Conservation (phyloP, 2,329 filamentous ascomycete genomes). For the Alternaria gansuensis region DNA sequence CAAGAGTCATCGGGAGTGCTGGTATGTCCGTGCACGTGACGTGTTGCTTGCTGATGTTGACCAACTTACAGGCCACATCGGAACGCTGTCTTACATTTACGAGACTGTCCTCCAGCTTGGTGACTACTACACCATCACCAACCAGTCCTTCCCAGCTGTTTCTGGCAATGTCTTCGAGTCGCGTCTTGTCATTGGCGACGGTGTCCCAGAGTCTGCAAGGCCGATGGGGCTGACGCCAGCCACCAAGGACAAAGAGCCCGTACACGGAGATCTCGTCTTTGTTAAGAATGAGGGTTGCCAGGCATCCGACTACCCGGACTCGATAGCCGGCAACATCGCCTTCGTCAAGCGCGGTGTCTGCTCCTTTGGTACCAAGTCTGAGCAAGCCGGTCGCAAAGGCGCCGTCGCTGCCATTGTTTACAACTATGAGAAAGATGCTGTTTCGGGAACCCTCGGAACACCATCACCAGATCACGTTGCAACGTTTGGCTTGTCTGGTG, state of each 20-base stretch:
- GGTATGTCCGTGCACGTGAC: conserved; percentile 39
- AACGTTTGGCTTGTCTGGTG: conserved; percentile 73
- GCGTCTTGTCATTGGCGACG: conserved; percentile 47
- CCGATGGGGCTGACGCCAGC: conserved; percentile 51
- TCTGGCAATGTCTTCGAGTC: conserved; percentile 51
- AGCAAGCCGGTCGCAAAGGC: conserved; percentile 72
- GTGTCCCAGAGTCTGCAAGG: conserved; percentile 46
- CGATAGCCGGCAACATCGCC: conserved; percentile 71
- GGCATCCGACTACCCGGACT: conserved; percentile 67
- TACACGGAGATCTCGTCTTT: conserved; percentile 47
- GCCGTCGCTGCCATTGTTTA: conserved; percentile 78
- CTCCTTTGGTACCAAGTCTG: conserved; percentile 76
- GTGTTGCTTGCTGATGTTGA: conserved; percentile 18
- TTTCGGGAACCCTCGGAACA: conserved; percentile 72
- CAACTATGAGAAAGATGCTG: conserved; percentile 72
- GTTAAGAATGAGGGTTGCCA: conserved; percentile 49
- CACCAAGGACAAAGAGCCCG: conserved; percentile 51
- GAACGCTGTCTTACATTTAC: conserved; percentile 52
- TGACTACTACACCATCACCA: conserved; percentile 53
- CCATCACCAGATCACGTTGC: conserved; percentile 68
- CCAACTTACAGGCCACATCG: conserved; percentile 40
- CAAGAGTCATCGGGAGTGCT: conserved; percentile 51
- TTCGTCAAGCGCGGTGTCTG: conserved; percentile 77
- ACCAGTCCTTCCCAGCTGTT: conserved; percentile 51
- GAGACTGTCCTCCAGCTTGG: conserved; percentile 49